Percentiles rank a stretch among this genome's conserved stretches.
Evolutionary conservation across 495 filamentous ascomycete species (phyloP).

Genomic region (Penicillium longicatenatum): DNA sequence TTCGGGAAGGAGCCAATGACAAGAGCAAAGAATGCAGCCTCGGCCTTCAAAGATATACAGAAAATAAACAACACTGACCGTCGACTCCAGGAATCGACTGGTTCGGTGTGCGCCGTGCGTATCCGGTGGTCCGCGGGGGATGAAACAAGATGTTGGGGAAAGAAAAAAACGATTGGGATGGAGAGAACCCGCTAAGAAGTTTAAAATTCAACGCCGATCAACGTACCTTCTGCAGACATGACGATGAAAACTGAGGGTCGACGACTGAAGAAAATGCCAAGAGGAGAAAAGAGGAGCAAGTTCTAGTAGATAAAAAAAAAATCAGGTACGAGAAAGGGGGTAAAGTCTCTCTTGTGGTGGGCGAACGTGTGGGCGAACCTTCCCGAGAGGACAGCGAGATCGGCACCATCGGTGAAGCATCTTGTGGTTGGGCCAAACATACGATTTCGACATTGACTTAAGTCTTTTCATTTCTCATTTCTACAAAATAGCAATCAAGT

Average conservation of each 20-base stretch:
- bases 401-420: constrained; percentile 11
- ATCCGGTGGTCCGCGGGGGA: constrained; percentile 7
- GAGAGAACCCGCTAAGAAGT: constrained; percentile 18
- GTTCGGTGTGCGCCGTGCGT: constrained; percentile 8
- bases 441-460: neutral
- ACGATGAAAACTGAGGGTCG: neutral
- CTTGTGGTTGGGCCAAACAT: neutral
- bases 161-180: constrained; percentile 9
- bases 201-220: constrained; percentile 4
- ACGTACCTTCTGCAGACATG: constrained; percentile 9
- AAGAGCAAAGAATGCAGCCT: neutral
- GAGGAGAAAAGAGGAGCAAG: neutral
- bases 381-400: constrained; percentile 15
- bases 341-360: neutral
- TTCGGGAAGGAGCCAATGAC: constrained; percentile 10
- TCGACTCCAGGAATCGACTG: constrained; percentile 11
- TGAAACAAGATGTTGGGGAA: constrained; percentile 13
- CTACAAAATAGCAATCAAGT: neutral
- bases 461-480: constrained; percentile 6
- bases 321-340: neutral
- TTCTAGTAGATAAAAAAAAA: neutral
- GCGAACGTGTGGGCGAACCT: constrained; percentile 8
- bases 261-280: neutral
- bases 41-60: neutral
- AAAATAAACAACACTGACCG: neutral